Conservation (phyloP, 1,284 basidiomycete species). For the Pascua guehoae region DNA sequence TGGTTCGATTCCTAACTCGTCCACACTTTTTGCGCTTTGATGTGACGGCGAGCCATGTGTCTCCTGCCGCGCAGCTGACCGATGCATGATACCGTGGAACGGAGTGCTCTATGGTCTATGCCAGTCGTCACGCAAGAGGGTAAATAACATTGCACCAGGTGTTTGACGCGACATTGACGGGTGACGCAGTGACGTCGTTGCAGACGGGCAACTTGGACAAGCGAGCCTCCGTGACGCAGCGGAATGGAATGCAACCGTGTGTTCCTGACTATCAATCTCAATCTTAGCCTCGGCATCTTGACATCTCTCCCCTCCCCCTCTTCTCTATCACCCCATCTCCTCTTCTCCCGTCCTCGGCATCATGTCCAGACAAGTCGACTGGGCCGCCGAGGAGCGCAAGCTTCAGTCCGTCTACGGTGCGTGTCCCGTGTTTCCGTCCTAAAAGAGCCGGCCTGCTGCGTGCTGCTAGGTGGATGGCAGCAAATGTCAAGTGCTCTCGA, state of each 20-base stretch:
- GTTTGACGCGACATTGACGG: not conserved
- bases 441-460: no score
- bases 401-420: constrained; percentile 36
- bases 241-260: no score
- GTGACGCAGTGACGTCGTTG: not conserved
- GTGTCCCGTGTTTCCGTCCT: no score
- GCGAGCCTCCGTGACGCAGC: not conserved
- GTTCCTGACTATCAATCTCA: not conserved
- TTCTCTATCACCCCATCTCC: not conserved
- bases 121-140: not conserved
- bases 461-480: not conserved
- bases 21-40: constrained; percentile 1
- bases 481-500: no score
- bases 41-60: no score
- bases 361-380: constrained; percentile 18
- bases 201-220: no score
- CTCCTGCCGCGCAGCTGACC: not conserved
- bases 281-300: not conserved
- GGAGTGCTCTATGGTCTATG: not conserved
- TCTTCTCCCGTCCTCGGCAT: not conserved
- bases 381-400: constrained; percentile 39
- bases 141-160: not conserved
- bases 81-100: not conserved
- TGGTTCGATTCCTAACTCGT: constrained; percentile 14
- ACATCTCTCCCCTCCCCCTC: not conserved